Conservation (phyloP, 768 basidiomycete genomes). For the Glaciozyma martinii region DNA sequence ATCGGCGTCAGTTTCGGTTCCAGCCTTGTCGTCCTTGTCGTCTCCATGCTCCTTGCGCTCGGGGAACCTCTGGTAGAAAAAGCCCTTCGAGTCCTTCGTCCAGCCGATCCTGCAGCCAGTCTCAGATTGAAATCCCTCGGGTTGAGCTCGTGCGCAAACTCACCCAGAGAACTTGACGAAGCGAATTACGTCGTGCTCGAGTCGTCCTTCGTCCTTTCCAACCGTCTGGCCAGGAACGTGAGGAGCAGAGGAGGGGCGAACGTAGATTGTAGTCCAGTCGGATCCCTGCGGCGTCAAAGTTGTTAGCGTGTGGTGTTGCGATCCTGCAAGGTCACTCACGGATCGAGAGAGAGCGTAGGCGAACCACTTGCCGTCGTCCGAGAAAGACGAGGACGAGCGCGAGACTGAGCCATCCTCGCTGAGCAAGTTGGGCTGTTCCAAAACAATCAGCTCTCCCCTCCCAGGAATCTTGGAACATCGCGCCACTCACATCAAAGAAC, state of each 20-base stretch:
- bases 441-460: not conserved
- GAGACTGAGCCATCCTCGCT: constrained; percentile 64
- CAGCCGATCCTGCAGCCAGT: constrained; percentile 48
- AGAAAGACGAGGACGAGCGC: constrained; percentile 54
- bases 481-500: constrained; percentile 60
- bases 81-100: constrained; percentile 66
- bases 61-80: constrained; percentile 73
- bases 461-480: not conserved
- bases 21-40: constrained; percentile 48
- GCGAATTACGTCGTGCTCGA: constrained; percentile 55
- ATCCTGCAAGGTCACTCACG: not conserved
- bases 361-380: constrained; percentile 58
- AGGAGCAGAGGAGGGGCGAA: constrained; percentile 56
- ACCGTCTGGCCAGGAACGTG: constrained; percentile 41
- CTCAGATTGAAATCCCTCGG: not conserved
- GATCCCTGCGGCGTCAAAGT: constrained; percentile 3
- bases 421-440: constrained; percentile 56
- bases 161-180: constrained; percentile 62
- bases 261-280: constrained; percentile 37
- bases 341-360: constrained; percentile 38
- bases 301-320: no score
- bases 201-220: constrained; percentile 42
- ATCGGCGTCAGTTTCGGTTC: constrained; percentile 41
- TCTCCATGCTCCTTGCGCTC: constrained; percentile 46
- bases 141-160: not conserved